Base-by-base conservation (phyloP, 371 early-diverging fungal genomes). In the Syncephalastrum racemosum region DNA sequence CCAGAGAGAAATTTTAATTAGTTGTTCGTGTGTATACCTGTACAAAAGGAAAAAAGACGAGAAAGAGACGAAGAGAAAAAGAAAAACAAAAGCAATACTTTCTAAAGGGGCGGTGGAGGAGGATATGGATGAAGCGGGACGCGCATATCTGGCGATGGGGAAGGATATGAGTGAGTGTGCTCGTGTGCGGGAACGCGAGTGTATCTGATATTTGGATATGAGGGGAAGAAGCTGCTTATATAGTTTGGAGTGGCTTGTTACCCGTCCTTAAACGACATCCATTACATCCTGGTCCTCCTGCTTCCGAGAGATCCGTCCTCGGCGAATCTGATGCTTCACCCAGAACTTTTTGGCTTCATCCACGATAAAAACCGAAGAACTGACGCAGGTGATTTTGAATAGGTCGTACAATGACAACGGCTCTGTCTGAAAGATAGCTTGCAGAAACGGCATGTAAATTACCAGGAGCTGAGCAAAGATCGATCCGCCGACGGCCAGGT, bases 371-470 rank as follows among this genome's bases (percentile, higher is more conserved):
- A 95, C 93, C 0, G 83, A 63, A 43, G 87, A 86, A 19, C 90
- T 79, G 23, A 94, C 58, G 24, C 82, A 19, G 3, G 81, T 60
- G 54, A 96, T 81, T 62, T 81, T 85, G 43, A 78, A 22, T 43
- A 93, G 67, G 50, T 95, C 95, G 14, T 72, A 67, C 4, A 93
- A 53, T 6, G 83, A 78, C 25, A 96, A 70, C 13, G 93, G 84
- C 61, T 85, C 92, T 0, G 98, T 97, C 70, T 94, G 95, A 76
- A 97, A 97, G 56, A 97, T 90, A 14, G 77, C 56, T 73, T 96
- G 97, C 62, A 97, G 78, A 58, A 93, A 90, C 5, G 97, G 95
- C 54, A 91, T 58, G 71, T 95, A 95, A 45, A 96, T 87, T 10
- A 95, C 95, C 50, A 88, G 60, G 50, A 96, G 70, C 64, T 97